Conservation (phyloP, 78 protist species). For the Creolimax fragrantissima region DNA sequence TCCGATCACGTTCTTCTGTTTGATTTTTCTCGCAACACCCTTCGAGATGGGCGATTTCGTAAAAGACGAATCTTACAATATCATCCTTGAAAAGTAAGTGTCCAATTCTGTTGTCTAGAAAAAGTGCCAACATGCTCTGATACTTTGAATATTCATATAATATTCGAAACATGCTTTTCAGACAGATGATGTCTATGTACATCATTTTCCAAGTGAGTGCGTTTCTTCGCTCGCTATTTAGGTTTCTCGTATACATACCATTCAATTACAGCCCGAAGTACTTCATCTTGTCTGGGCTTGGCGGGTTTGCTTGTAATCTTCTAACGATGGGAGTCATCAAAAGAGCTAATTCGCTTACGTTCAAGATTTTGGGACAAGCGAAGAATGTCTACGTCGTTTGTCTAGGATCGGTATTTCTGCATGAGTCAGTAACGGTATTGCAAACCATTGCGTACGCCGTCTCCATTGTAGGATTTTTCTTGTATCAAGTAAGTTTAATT, state of each 20-base stretch:
- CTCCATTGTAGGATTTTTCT: not conserved
- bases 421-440: not conserved
- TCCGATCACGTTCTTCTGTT: not conserved
- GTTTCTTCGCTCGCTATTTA: too few relatives aligned
- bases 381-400: not conserved
- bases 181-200: too few relatives aligned
- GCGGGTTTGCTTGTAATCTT: not conserved
- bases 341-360: not conserved
- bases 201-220: too few relatives aligned
- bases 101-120: too few relatives aligned
- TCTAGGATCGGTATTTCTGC: not conserved
- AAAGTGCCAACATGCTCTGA: too few relatives aligned
- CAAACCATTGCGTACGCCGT: not conserved
- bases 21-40: not conserved
- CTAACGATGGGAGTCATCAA: not conserved
- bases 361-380: not conserved
- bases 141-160: too few relatives aligned
- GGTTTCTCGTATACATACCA: too few relatives aligned
- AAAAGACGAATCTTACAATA: not conserved
- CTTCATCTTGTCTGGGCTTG: not conserved
- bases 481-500: not conserved
- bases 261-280: not conserved
- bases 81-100: not conserved
- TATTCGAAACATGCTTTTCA: too few relatives aligned
- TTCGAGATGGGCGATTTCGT: not conserved